phyloP scores from a whole-genome alignment of 2,329 filamentous ascomycete genomes.

The Arthrinium phaeospermum region DNA sequence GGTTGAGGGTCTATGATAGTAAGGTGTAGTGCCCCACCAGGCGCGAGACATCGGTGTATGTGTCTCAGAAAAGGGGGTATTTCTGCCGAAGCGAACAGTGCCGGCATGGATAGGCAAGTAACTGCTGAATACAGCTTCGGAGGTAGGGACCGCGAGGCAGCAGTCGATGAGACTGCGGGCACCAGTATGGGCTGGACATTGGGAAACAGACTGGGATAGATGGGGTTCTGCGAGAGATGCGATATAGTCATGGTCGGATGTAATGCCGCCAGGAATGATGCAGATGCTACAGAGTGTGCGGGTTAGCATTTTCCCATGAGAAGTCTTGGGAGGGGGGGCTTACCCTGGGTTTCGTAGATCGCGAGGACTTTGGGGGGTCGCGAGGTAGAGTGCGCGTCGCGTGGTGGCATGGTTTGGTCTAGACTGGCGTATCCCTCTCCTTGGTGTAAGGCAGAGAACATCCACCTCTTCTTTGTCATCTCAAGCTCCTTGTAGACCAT shows the following conservation, averaged over 20 bases:
- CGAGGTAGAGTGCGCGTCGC: constrained; percentile 27
- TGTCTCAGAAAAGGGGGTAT: constrained; percentile 62
- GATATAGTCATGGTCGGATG: constrained; percentile 48
- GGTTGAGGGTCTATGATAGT: constrained; percentile 69
- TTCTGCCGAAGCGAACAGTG: constrained; percentile 60
- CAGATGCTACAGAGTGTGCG: constrained; percentile 41
- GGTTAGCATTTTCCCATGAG: background rate
- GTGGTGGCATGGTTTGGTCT: constrained; percentile 23
- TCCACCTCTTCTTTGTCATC: constrained; percentile 64
- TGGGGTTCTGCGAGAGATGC: constrained; percentile 51
- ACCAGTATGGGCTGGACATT: constrained; percentile 41
- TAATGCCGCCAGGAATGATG: constrained; percentile 54
- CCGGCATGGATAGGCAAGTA: constrained; percentile 61
- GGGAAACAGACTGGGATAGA: constrained; percentile 48
- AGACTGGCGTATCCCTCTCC: constrained; percentile 44
- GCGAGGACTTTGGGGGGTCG: constrained; percentile 48
- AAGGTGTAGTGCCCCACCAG: constrained; percentile 62
- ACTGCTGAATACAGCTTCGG: constrained; percentile 54
- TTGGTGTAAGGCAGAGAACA: constrained; percentile 62
- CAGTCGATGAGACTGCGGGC: constrained; percentile 36
- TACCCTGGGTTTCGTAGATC: constrained; percentile 59
- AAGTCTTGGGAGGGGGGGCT: constrained; percentile 21
- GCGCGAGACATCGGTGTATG: constrained; percentile 60
- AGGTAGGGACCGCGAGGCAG: constrained; percentile 44
- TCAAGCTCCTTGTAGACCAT: constrained; percentile 57